A percentile compares a stretch with the other conserved stretches of the same genome.
These are phyloP conservation scores for Cytospora schulzeri DNA, from an alignment of 2,329 filamentous ascomycete genomes.

Conservation along the genomic window DNA sequence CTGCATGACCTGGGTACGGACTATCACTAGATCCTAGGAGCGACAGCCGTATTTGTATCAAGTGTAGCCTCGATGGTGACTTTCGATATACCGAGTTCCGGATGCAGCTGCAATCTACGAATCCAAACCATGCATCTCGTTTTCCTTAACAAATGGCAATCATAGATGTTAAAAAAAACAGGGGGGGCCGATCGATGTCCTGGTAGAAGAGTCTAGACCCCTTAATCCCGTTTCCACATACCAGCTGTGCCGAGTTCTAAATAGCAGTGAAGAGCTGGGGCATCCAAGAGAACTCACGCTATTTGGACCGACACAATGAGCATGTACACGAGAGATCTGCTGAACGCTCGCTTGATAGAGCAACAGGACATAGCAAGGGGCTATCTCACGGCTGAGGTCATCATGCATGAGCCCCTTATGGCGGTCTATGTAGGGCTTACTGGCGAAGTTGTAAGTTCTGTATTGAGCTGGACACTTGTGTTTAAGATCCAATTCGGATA, in stretches of 20 bases:
- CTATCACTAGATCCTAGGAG: too few relatives aligned
- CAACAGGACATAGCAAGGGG: neutral
- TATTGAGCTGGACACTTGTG: too few relatives aligned
- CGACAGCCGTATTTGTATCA: neutral
- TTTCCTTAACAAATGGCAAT: too few relatives aligned
- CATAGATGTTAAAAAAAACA: too few relatives aligned
- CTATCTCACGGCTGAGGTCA: neutral
- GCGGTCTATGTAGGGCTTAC: neutral
- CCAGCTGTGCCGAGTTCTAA: neutral
- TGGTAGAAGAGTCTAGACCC: neutral
- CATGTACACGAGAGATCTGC: neutral
- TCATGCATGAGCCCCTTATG: too few relatives aligned
- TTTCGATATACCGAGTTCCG: neutral
- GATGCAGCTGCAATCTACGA: neutral
- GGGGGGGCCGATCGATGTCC: neutral
- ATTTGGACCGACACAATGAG: neutral
- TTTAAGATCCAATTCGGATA: neutral
- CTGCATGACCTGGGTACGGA: neutral
- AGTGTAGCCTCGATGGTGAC: neutral
- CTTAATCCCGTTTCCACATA: neutral
- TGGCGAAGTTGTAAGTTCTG: neutral
- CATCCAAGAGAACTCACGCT: neutral
- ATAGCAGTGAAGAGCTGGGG: neutral
- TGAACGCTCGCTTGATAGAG: neutral
- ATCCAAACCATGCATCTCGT: neutral